Conservation (phyloP, 805 yeast genomes). For the Monosporozyma yasuniensis region DNA sequence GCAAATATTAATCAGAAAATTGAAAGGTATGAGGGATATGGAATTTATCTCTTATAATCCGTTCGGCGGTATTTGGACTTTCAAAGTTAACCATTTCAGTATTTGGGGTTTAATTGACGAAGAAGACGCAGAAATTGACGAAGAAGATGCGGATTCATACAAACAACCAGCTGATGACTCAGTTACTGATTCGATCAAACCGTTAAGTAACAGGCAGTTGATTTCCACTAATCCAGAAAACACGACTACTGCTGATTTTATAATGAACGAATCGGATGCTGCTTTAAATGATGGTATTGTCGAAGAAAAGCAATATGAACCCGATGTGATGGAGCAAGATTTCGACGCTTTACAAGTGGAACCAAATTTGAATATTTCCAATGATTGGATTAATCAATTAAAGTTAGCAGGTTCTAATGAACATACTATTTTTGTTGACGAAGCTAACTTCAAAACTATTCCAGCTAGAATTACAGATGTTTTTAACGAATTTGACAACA, state of each 20-base stretch:
- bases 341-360: conserved; percentile 36
- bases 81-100: conserved; percentile 84
- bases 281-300: conserved; percentile 3
- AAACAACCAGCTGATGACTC: neutral
- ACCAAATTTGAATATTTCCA: conserved; percentile 41
- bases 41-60: conserved; percentile 75
- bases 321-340: conserved; percentile 43
- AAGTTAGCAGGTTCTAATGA: conserved; percentile 35
- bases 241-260: neutral
- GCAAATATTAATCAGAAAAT: conserved; percentile 39
- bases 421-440: conserved; percentile 24
- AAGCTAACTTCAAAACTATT: conserved; percentile 9
- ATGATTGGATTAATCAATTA: conserved; percentile 59
- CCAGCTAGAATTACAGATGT: conserved; percentile 9
- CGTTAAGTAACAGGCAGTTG: conserved; percentile 5
- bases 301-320: conserved; percentile 60
- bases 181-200: neutral
- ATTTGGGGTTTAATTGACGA: conserved; percentile 84
- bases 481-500: conserved; percentile 37
- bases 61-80: conserved; percentile 64
- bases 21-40: conserved; percentile 57
- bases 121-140: conserved; percentile 48
- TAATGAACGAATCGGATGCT: neutral
- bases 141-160: conserved; percentile 28
- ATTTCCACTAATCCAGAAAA: conserved; percentile 9